phyloP scores from a whole-genome alignment of 768 basidiomycete genomes.

The Termitomyces sp. region DNA sequence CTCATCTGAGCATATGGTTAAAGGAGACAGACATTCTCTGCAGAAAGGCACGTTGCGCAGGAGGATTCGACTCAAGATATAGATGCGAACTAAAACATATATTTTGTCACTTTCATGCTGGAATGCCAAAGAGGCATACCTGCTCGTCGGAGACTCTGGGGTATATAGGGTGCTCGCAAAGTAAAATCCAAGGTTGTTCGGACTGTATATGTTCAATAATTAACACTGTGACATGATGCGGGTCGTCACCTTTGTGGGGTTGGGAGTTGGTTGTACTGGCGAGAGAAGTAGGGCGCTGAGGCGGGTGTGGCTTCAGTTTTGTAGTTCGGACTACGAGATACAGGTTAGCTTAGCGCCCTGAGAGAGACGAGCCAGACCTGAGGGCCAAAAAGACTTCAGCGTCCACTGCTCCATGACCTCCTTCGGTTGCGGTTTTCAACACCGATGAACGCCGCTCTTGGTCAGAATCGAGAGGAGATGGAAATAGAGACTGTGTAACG shows the following conservation, averaged over 20 bases:
- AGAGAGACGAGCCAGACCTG: slow-evolving; percentile 7
- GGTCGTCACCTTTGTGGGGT: slow-evolving; percentile 26
- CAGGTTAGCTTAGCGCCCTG: not conserved
- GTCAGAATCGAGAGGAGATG: not conserved
- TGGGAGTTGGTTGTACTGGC: slow-evolving; percentile 27
- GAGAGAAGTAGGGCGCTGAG: slow-evolving; percentile 15
- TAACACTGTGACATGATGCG: not conserved
- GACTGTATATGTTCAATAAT: slow-evolving; percentile 14
- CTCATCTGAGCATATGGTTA: not conserved
- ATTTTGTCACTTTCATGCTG: not conserved
- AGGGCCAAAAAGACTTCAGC: slow-evolving; percentile 3
- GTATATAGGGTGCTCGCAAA: slow-evolving; percentile 14
- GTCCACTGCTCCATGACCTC: slow-evolving; percentile 1
- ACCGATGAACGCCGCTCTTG: slow-evolving; percentile 6
- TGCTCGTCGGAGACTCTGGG: slow-evolving; percentile 23
- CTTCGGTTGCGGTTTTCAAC: slow-evolving; percentile 6
- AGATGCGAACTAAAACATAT: slow-evolving; percentile 3
- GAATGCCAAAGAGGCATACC: slow-evolving; percentile 14
- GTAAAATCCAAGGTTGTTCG: slow-evolving; percentile 25
- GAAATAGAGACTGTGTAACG: not conserved
- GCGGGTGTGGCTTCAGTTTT: slow-evolving; percentile 13
- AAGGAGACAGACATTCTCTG: slow-evolving; percentile 12
- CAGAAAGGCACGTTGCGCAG: slow-evolving; percentile 11
- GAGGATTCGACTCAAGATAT: slow-evolving; percentile 4
- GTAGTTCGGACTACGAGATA: slow-evolving; percentile 10